A percentile compares a stretch with the other conserved stretches of the same genome.
phyloP scores from a whole-genome alignment of 2,329 filamentous ascomycete species.

The Apiospora rasikravindrae region DNA sequence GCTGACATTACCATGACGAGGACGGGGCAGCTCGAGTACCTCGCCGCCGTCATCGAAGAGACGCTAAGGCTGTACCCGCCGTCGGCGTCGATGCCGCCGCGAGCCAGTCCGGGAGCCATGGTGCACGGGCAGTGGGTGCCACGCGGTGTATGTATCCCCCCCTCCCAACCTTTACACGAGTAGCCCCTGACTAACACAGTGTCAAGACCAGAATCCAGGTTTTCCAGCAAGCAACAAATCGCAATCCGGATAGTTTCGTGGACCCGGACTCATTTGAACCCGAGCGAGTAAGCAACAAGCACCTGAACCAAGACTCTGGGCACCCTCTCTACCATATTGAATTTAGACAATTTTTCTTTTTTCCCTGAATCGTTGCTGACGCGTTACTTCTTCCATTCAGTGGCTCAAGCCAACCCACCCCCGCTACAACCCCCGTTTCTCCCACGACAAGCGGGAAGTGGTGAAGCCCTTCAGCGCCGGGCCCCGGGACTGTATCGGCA shows the following conservation, averaged over 20 bases:
- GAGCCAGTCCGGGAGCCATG: constrained; percentile 32
- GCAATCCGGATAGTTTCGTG: constrained; percentile 20
- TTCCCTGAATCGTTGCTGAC: not conserved
- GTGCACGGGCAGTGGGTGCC: constrained; percentile 35
- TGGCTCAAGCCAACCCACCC: constrained; percentile 27
- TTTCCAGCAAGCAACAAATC: constrained; percentile 8
- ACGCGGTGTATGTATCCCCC: constrained; percentile 18
- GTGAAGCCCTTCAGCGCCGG: constrained; percentile 29
- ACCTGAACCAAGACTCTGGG: too few species aligned
- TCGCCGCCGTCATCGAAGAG: constrained; percentile 44
- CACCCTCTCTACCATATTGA: too few species aligned
- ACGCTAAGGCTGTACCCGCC: constrained; percentile 44
- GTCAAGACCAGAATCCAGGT: not conserved
- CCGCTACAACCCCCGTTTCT: constrained; percentile 14
- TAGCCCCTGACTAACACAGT: not conserved
- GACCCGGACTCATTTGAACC: constrained; percentile 28
- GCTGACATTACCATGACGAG: constrained; percentile 28
- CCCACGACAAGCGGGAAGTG: constrained; percentile 22
- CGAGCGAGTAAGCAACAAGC: constrained; percentile 27
- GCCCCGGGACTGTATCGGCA: constrained; percentile 30
- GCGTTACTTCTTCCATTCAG: constrained; percentile 26
- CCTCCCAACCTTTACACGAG: too few species aligned
- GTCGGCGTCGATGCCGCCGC: constrained; percentile 30
- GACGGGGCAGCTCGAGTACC: constrained; percentile 37
- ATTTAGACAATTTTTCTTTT: not conserved